Conservation (phyloP, 2,329 filamentous ascomycete species). For the Eutypella sp. region DNA sequence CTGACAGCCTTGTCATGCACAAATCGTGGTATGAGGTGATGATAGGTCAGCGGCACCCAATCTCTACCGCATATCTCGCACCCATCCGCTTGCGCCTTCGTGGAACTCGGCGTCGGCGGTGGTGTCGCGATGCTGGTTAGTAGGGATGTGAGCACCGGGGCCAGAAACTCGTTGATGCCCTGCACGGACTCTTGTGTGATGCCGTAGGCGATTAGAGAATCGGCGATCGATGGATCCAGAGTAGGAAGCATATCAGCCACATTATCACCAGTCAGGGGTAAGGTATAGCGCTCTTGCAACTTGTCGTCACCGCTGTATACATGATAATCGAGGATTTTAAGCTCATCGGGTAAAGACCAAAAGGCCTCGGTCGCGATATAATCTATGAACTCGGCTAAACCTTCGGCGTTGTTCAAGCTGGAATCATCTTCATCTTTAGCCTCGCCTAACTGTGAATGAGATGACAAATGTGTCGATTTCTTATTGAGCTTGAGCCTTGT, state of each 20-base stretch:
- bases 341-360: conserved; percentile 52
- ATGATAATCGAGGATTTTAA: conserved; percentile 59
- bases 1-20: conserved; percentile 73
- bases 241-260: conserved; percentile 46
- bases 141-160: conserved; percentile 60
- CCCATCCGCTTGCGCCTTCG: conserved; percentile 43
- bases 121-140: conserved; percentile 51
- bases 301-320: conserved; percentile 42
- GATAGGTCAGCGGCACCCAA: conserved; percentile 75
- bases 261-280: conserved; percentile 49
- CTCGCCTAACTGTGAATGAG: conserved; percentile 7
- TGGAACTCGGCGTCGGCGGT: conserved; percentile 59
- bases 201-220: conserved; percentile 64
- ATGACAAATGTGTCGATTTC: not conserved
- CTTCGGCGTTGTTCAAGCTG: conserved; percentile 46
- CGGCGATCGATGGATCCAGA: conserved; percentile 56
- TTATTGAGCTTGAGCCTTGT: conserved; percentile 29
- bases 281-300: conserved; percentile 51
- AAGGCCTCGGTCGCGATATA: conserved; percentile 72
- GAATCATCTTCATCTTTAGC: conserved; percentile 7
- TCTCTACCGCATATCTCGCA: conserved; percentile 76
- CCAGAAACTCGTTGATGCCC: conserved; percentile 52
- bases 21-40: conserved; percentile 77
- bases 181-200: conserved; percentile 46
- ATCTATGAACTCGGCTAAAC: conserved; percentile 75